A percentile compares a stretch with the other conserved stretches of the same genome.
Conservation (phyloP, 345 rosid species). For the Hypericum perforatum region DNA sequence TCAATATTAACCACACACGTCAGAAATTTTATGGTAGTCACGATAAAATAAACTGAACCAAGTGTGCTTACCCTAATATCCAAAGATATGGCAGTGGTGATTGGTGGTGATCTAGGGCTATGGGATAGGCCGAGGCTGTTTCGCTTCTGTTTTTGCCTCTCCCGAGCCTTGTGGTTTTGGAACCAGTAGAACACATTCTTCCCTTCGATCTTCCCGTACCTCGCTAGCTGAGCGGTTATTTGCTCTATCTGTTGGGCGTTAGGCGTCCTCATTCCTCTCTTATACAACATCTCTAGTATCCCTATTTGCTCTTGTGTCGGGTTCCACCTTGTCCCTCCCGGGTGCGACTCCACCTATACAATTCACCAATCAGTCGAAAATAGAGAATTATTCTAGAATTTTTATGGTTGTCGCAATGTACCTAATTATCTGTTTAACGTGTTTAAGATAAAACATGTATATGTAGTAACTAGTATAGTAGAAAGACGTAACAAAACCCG, state of each 20-base stretch:
- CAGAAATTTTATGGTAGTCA: neutral
- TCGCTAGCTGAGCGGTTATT: conserved; percentile 66
- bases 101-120: conserved; percentile 17
- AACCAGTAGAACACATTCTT: conserved; percentile 98
- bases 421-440: too few species aligned
- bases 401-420: too few species aligned
- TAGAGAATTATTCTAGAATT: too few species aligned
- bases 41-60: neutral
- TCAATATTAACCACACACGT: too few species aligned
- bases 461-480: too few species aligned
- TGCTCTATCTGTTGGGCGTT: conserved; percentile 90
- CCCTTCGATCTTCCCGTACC: conserved; percentile 95
- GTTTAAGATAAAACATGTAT: too few species aligned
- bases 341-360: conserved; percentile 74
- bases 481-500: too few species aligned
- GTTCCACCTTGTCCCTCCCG: conserved; percentile 96
- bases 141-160: conserved; percentile 93
- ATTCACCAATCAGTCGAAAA: too few species aligned
- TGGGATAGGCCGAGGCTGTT: conserved; percentile 50
- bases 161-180: conserved; percentile 98
- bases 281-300: conserved; percentile 80
- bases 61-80: conserved; percentile 32
- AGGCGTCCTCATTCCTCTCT: conserved; percentile 88
- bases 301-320: conserved; percentile 98
- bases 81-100: conserved; percentile 30